phyloP scores from a whole-genome alignment of 202 grass and related monocot genomes.

The Sporobolus alterniflorus region DNA sequence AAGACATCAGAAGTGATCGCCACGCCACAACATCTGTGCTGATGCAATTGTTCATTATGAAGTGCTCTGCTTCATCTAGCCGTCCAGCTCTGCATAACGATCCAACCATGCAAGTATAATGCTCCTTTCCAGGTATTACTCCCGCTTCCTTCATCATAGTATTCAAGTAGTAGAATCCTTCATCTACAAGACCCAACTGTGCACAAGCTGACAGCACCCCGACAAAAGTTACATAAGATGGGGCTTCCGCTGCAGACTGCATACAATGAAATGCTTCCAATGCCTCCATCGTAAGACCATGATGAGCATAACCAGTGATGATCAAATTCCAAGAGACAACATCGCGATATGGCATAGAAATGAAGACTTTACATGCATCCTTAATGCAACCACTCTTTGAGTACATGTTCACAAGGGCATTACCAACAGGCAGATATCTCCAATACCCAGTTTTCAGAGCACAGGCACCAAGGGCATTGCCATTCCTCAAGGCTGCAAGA shows the following conservation, averaged over 20 bases:
- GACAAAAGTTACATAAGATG: slow-evolving; percentile 69
- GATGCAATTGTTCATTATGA: slow-evolving; percentile 61
- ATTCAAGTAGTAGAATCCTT: slow-evolving; percentile 82
- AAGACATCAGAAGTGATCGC: slow-evolving; percentile 74
- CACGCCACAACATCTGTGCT: slow-evolving; percentile 67
- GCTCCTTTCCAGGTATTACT: slow-evolving; percentile 67
- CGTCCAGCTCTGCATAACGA: slow-evolving; percentile 69
- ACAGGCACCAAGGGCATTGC: slow-evolving; percentile 62
- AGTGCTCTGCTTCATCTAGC: slow-evolving; percentile 63
- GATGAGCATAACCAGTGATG: slow-evolving; percentile 64
- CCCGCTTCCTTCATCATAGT: slow-evolving; percentile 68
- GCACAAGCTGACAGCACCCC: slow-evolving; percentile 78
- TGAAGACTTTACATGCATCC: slow-evolving; percentile 57
- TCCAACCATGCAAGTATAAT: slow-evolving; percentile 81
- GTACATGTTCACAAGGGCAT: slow-evolving; percentile 87
- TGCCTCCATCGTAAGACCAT: slow-evolving; percentile 67
- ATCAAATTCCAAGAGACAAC: slow-evolving; percentile 84
- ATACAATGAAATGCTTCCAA: slow-evolving; percentile 62
- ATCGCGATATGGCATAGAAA: slow-evolving; percentile 51
- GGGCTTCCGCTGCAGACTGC: slow-evolving; percentile 44
- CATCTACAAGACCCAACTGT: slow-evolving; percentile 70
- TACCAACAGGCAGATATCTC: slow-evolving; percentile 45
- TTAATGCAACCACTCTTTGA: slow-evolving; percentile 75
- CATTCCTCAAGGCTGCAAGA: slow-evolving; percentile 73
- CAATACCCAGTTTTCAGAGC: slow-evolving; percentile 61